Base-by-base conservation (phyloP, 805 yeast genomes). In the Sungouiella thailandica region DNA sequence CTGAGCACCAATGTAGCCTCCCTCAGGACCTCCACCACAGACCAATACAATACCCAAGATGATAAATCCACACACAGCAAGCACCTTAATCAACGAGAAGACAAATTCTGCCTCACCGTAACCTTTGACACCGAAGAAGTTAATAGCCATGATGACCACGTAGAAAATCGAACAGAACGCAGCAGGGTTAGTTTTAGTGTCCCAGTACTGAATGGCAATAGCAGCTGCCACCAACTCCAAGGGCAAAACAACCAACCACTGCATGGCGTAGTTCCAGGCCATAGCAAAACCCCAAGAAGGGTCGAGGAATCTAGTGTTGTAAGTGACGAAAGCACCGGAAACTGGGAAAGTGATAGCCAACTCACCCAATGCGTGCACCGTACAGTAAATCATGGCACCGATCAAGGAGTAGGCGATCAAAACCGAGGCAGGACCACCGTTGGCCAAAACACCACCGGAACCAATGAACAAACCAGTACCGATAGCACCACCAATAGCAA, bases 381-480 rank as follows among this genome's bases (percentile, higher is more conserved):
- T 77, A 40, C 72, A 66, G 54, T 71, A 76, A 14, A 80, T 69
- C 69, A 77, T 72, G 8, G 69, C 50, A 17, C 81, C 81, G 39
- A 78, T 72, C 35, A 80, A 50, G 3, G 69, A 62, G 56, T 76
- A 78, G 7, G 80, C 83, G 24, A 79, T 66, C 8, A 78, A 62
- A 23, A 41, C 67, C 22, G 80, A 72, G 3, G 78, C 83, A 4
- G 84, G 82, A 26, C 87, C 87, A 49, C 82, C 82, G 13, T 69
- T 64, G 23, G 53, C 52, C 39, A 81, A 60, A 1, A 83, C 75
- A 27, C 69, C 55, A 43, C 78, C 83, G 31, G 72, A 70, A 37
- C 83, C 84, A 34, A 77, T 77, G 41, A 80, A 78, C 36, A 80
- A 58, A 51, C 87, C 85, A 3, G 84, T 78, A 39, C 85, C 85